Evolutionary conservation across 2,329 filamentous ascomycete genomes (phyloP).

Genomic region (Blastomyces parvus): DNA sequence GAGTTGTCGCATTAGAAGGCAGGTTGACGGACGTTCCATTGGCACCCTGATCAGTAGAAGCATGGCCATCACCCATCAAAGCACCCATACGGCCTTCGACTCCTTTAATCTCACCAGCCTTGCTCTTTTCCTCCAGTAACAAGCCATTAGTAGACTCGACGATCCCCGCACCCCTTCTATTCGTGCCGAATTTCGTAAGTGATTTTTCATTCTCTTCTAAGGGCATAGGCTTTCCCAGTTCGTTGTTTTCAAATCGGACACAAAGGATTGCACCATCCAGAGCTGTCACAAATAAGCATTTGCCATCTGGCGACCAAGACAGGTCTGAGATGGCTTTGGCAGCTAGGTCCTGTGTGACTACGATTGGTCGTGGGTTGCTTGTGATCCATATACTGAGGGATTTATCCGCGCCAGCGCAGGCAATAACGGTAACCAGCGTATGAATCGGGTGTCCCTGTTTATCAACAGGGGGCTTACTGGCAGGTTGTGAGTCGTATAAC

Average conservation of each 20-base stretch:
- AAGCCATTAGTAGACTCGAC: constrained; percentile 86
- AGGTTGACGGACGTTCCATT: constrained; percentile 38
- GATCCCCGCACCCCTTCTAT: constrained; percentile 78
- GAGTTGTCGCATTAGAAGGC: constrained; percentile 38
- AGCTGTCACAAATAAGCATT: constrained; percentile 74
- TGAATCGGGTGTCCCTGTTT: constrained; percentile 33
- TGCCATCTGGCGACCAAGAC: constrained; percentile 86
- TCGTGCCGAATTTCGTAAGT: constrained; percentile 83
- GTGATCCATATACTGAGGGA: constrained; percentile 97
- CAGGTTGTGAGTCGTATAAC: constrained; percentile 66
- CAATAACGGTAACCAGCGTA: constrained; percentile 76
- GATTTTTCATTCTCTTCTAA: constrained; percentile 86
- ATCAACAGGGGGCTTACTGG: constrained; percentile 39
- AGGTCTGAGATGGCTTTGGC: constrained; percentile 90
- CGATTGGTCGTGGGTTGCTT: constrained; percentile 79
- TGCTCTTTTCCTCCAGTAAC: constrained; percentile 80
- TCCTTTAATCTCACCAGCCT: constrained; percentile 77
- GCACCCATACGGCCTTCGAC: constrained; percentile 95
- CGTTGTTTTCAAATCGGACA: constrained; percentile 71
- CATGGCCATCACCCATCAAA: constrained; percentile 78
- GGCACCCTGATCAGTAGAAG: constrained; percentile 43
- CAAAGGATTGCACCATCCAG: constrained; percentile 82
- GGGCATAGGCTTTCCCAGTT: constrained; percentile 80
- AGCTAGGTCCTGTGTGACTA: constrained; percentile 80
- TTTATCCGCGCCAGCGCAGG: constrained; percentile 93